Percentiles rank a stretch among this genome's conserved stretches.
Evolutionary conservation across 495 filamentous ascomycete genomes (phyloP).

Genomic region (Rostrohypoxylon terebratum): DNA sequence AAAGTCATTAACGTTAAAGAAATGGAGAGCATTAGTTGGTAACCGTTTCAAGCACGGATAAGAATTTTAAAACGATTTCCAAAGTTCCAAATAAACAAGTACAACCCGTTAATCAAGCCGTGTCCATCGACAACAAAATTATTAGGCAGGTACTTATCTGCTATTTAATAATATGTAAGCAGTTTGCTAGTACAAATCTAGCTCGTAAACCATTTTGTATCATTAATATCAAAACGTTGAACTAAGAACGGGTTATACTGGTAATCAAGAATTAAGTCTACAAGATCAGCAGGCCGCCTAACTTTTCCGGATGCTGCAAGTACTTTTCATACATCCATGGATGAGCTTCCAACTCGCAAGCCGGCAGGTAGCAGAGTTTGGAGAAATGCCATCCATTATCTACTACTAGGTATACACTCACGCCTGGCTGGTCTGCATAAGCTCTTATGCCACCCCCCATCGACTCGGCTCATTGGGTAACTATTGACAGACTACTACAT

Average conservation of each 20-base stretch:
- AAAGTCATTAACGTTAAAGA: conserved; percentile 19
- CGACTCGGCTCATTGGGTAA: conserved; percentile 29
- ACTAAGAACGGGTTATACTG: conserved; percentile 20
- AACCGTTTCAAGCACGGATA: no score
- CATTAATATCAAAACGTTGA: no score
- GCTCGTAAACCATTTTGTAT: no score
- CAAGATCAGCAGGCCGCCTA: conserved; percentile 40
- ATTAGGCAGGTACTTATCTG: no score
- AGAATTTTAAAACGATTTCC: background rate
- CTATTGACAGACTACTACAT: conserved; percentile 13
- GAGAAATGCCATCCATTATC: conserved; percentile 41
- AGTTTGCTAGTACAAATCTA: no score
- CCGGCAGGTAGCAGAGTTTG: conserved; percentile 36
- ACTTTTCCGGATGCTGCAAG: conserved; percentile 39
- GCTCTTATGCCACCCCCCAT: conserved; percentile 10
- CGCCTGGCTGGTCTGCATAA: conserved; percentile 12
- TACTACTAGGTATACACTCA: no score
- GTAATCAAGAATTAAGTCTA: conserved; percentile 26
- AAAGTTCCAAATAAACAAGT: background rate
- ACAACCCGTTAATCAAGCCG: no score
- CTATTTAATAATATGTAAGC: no score
- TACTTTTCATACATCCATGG: conserved; percentile 35
- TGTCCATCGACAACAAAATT: no score
- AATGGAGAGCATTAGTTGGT: no score
- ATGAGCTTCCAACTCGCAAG: conserved; percentile 31